These are phyloP conservation scores for Grifola frondosa DNA, from an alignment of 1,284 basidiomycete species.

Conservation along the genomic window DNA sequence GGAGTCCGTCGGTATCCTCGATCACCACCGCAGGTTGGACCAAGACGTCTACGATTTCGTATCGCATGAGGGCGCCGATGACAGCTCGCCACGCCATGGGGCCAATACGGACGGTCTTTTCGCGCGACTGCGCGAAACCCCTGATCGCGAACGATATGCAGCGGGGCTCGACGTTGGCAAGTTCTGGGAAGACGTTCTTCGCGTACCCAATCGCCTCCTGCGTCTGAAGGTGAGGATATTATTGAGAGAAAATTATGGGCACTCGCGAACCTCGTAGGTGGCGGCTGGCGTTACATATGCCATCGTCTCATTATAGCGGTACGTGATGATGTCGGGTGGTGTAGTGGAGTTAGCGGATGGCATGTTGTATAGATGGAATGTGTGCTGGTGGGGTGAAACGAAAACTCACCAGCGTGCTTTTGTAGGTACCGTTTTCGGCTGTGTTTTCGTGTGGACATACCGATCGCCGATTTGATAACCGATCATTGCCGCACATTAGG, in stretches of 20 bases:
- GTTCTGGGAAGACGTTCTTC: slow-evolving; percentile 46
- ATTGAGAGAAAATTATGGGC: neutral
- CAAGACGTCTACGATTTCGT: slow-evolving; percentile 54
- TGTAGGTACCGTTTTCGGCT: too few species aligned
- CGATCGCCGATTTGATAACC: too few species aligned
- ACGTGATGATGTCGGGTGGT: slow-evolving; percentile 45
- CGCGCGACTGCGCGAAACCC: slow-evolving; percentile 34
- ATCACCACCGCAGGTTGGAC: slow-evolving; percentile 26
- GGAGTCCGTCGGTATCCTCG: slow-evolving; percentile 12
- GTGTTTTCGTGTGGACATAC: too few species aligned
- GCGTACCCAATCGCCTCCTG: slow-evolving; percentile 58
- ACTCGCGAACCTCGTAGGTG: slow-evolving; percentile 42
- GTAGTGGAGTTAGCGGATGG: too few species aligned
- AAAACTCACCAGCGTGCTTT: neutral
- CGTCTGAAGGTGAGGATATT: neutral
- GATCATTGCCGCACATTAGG: too few species aligned
- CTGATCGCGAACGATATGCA: slow-evolving; percentile 48
- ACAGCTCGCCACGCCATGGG: slow-evolving; percentile 55
- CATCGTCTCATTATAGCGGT: slow-evolving; percentile 43
- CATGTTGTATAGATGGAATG: neutral
- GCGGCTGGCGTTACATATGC: slow-evolving; percentile 53
- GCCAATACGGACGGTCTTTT: slow-evolving; percentile 47
- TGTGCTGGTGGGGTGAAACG: neutral
- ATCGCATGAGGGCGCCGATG: slow-evolving; percentile 42
- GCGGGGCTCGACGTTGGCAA: slow-evolving; percentile 38